These are phyloP conservation scores for Sclerospora graminicola DNA, from an alignment of 352 stramenopile species.

Conservation along the genomic window DNA sequence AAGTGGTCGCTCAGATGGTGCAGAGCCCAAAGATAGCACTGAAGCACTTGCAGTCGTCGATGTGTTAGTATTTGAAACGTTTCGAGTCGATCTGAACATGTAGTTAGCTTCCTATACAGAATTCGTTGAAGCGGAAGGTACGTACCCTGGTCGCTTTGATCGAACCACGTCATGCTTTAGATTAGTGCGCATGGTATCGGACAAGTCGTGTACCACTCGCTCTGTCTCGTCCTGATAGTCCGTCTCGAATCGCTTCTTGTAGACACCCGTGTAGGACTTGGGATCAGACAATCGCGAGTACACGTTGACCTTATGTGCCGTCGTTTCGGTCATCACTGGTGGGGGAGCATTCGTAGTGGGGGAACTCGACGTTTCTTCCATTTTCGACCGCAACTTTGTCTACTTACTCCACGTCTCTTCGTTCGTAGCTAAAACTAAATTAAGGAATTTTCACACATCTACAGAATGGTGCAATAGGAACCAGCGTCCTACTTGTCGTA, in stretches of 20 bases:
- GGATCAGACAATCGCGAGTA: slow-evolving; percentile 48
- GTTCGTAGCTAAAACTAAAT: too few relatives aligned
- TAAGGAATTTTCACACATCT: too few relatives aligned
- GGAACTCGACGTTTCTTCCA: too few relatives aligned
- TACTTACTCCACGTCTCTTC: too few relatives aligned
- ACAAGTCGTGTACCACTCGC: slow-evolving; percentile 40
- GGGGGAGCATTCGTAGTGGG: too few relatives aligned
- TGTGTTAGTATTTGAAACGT: slow-evolving; percentile 3
- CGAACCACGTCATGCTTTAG: slow-evolving; percentile 38
- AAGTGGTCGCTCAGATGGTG: slow-evolving; percentile 6
- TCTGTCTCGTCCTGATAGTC: slow-evolving; percentile 39
- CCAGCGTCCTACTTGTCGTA: too few relatives aligned
- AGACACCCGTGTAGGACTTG: slow-evolving; percentile 57
- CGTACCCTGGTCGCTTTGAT: slow-evolving; percentile 35
- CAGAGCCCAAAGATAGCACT: slow-evolving; percentile 1
- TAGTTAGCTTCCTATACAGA: slow-evolving; percentile 1
- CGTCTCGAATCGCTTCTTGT: slow-evolving; percentile 49
- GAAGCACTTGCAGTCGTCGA: background rate
- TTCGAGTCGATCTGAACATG: slow-evolving; percentile 1
- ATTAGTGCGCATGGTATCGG: slow-evolving; percentile 43
- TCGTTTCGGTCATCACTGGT: slow-evolving; percentile 3
- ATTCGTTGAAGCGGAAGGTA: background rate
- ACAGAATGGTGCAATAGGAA: too few relatives aligned
- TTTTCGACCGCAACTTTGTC: too few relatives aligned
- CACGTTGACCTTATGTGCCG: slow-evolving; percentile 25